Percentiles rank a stretch among this genome's conserved stretches.
Conservation (phyloP, 108 stramenopile species). For the Fragilaria crotonensis region DNA sequence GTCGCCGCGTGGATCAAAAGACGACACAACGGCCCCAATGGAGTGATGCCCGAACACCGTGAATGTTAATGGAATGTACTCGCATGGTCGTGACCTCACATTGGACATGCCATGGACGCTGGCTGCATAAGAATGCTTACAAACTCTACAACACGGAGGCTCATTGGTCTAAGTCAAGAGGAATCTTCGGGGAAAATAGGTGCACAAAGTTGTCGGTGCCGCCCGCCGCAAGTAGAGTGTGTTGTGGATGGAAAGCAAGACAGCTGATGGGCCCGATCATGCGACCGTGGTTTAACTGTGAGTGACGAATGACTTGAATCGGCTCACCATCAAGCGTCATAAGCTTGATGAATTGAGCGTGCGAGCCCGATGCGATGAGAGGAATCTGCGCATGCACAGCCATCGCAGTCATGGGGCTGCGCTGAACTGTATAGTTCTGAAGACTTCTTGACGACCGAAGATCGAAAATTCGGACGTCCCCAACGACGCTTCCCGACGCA, state of each 20-base stretch:
- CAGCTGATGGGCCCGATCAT: constrained; percentile 90
- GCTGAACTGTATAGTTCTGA: constrained; percentile 72
- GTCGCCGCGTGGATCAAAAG: too few relatives aligned
- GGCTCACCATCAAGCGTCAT: constrained; percentile 80
- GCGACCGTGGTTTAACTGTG: constrained; percentile 86
- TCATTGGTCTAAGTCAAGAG: not conserved
- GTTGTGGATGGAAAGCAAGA: constrained; percentile 90
- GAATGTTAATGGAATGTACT: too few relatives aligned
- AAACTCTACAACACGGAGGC: too few relatives aligned
- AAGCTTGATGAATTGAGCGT: constrained; percentile 93
- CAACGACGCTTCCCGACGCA: constrained; percentile 78
- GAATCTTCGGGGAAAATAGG: not conserved
- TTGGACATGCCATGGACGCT: too few relatives aligned
- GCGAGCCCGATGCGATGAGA: constrained; percentile 85
- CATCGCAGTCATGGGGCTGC: constrained; percentile 89
- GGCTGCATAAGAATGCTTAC: too few relatives aligned
- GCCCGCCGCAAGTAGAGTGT: constrained; percentile 88
- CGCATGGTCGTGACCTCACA: too few relatives aligned
- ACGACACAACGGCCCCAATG: too few relatives aligned
- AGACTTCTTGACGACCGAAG: constrained; percentile 58
- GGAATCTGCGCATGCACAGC: constrained; percentile 87
- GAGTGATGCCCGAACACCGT: too few relatives aligned
- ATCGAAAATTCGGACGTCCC: constrained; percentile 91
- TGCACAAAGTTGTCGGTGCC: constrained; percentile 59
- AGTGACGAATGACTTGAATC: constrained; percentile 84